Percentiles rank a stretch among this genome's conserved stretches.
Evolutionary conservation across 1,139 yeast species (phyloP).

Genomic region (Yamadazyma diospyri): DNA sequence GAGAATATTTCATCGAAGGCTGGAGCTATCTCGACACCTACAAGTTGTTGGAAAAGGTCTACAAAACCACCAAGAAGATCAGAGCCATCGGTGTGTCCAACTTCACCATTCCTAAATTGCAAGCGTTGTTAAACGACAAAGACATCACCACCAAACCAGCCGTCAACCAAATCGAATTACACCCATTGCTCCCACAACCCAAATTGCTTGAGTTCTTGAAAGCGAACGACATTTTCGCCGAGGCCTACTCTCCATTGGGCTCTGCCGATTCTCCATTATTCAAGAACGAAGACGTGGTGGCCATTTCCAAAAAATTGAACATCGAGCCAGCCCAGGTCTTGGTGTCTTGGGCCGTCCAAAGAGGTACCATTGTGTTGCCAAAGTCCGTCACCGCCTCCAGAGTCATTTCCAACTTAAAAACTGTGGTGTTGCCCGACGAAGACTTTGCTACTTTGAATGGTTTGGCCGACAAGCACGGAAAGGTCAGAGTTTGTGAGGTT

Average conservation of each 20-base stretch:
- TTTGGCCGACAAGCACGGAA: constrained; percentile 28
- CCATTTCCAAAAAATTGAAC: constrained; percentile 43
- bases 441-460: constrained; percentile 33
- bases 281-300: constrained; percentile 36
- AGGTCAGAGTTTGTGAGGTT: constrained; percentile 23
- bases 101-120: constrained; percentile 44
- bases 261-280: constrained; percentile 51
- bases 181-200: constrained; percentile 55
- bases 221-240: constrained; percentile 42
- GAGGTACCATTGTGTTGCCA: constrained; percentile 52
- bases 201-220: constrained; percentile 44
- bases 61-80: constrained; percentile 51
- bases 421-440: constrained; percentile 27
- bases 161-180: constrained; percentile 56
- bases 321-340: constrained; percentile 45
- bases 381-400: constrained; percentile 44
- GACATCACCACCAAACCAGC: constrained; percentile 45
- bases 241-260: constrained; percentile 63
- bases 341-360: constrained; percentile 52
- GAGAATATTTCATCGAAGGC: constrained; percentile 20
- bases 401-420: constrained; percentile 31
- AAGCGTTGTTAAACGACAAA: constrained; percentile 44
- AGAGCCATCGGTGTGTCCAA: constrained; percentile 64
- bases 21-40: constrained; percentile 68
- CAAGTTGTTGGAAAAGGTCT: constrained; percentile 61